These are phyloP conservation scores for Primulina tabacum DNA, from an alignment of 257 asterid species.

Conservation along the genomic window DNA sequence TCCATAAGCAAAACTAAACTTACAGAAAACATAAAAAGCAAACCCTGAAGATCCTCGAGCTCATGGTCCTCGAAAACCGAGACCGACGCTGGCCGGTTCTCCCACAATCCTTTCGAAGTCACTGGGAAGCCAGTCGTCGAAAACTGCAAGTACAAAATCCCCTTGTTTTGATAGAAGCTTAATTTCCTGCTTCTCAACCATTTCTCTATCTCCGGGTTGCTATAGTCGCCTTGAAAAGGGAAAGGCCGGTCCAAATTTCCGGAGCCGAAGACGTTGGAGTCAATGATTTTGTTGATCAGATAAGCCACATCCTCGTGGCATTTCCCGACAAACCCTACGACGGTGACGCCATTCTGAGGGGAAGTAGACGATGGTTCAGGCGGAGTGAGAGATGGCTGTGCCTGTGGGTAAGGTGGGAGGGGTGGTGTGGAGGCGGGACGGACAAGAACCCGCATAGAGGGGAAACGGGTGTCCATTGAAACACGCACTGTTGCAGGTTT, in stretches of 20 bases:
- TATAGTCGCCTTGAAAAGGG: slow-evolving; percentile 37
- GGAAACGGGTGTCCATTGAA: slow-evolving; percentile 51
- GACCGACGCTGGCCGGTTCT: slow-evolving; percentile 39
- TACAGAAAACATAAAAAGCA: slow-evolving; percentile 92
- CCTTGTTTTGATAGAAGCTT: slow-evolving; percentile 62
- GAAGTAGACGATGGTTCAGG: slow-evolving; percentile 27
- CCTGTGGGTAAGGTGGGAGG: slow-evolving; percentile 32
- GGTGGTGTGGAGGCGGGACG: slow-evolving; percentile 54
- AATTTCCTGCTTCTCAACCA: slow-evolving; percentile 70
- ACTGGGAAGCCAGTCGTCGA: slow-evolving; percentile 40
- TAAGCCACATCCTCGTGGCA: slow-evolving; percentile 66
- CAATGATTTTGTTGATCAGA: slow-evolving; percentile 70
- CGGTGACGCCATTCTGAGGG: slow-evolving; percentile 61
- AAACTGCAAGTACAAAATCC: slow-evolving; percentile 74
- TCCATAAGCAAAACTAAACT: slow-evolving; percentile 30
- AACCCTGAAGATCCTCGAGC: slow-evolving; percentile 75
- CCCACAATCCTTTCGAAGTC: slow-evolving; percentile 30
- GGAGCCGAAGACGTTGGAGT: slow-evolving; percentile 74
- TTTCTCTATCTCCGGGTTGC: slow-evolving; percentile 40
- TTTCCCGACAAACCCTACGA: slow-evolving; percentile 82
- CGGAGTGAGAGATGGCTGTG: slow-evolving; percentile 24
- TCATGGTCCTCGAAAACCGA: slow-evolving; percentile 60
- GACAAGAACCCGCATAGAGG: slow-evolving; percentile 65
- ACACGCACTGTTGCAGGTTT: neutral
- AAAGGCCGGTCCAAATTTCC: slow-evolving; percentile 58